Evolutionary conservation across 2,329 filamentous ascomycete species (phyloP), one percentile per base, ranked within the genome.

Genomic region (Colletotrichum sansevieriae): DNA sequence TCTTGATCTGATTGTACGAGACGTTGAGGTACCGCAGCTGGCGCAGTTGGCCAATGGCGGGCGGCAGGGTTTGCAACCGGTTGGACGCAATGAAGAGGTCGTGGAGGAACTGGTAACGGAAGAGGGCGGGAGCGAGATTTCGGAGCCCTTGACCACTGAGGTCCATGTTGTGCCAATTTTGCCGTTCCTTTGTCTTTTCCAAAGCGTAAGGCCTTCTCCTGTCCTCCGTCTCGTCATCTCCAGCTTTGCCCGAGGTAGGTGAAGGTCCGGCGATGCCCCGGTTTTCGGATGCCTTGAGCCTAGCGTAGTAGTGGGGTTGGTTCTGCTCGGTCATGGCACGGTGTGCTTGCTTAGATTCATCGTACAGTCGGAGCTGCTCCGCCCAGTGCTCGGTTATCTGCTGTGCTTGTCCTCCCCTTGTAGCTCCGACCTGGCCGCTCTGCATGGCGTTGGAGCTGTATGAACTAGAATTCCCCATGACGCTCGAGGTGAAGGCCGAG

Each of bases 21-120:
- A 95, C 86, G 79, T 99, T 95, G 56, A 99, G 87, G 75, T 95
- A 88, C 41, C 89, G 92, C 56, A 99, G 83, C 71, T 92, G 91
- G 72, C 95, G 90, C 72, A 99, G 84, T 74, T 91, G 88, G 44
- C 96, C 95, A 77, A 99, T 94, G 22, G 90, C 86, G 43, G 92
- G 83, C 12, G 95, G 94, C n/a, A 99, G 83, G 52, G 87, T 85
- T 33, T 90, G 90, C 68, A 99, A 87, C 78, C 94, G 95, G 84
- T 99, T 99, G 73, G 94, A 95, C 74, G 94, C 94, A 71, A 99
- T 89, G 79, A 97, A 98, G 35, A 99, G 88, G 80, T 97, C 95
- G 73, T 92, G 92, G 65, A 99, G 84, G 79, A 99, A 98, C 51
- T 87, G 87, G 80, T 98, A 99, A 73, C 88, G 86, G 82, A 98